A percentile compares a stretch with the other conserved stretches of the same genome.
Conservation (phyloP, 371 early-diverging fungal species). For the Syncephalastrum racemosum region DNA sequence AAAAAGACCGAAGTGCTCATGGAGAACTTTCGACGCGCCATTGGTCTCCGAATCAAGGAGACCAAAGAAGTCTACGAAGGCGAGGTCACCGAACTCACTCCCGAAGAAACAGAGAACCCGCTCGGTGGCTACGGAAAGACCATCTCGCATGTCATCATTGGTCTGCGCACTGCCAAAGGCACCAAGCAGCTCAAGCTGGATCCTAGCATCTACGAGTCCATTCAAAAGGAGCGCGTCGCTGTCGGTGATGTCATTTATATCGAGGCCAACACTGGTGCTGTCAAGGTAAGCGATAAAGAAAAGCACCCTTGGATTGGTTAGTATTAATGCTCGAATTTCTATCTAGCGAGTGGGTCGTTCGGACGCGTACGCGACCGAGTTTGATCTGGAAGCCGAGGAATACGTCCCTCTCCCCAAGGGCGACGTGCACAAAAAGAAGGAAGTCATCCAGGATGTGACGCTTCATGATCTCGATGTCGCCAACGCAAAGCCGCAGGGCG, state of each 20-base stretch:
- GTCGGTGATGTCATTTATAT: slow-evolving; percentile 99
- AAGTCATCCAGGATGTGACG: slow-evolving; percentile 96
- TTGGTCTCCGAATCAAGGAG: slow-evolving; percentile 98
- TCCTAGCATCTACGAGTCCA: slow-evolving; percentile 94
- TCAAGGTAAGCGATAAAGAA: slow-evolving; percentile 66
- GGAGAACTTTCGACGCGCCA: slow-evolving; percentile 98
- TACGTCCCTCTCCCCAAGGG: slow-evolving; percentile 99
- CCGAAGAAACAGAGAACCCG: slow-evolving; percentile 95
- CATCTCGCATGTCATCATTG: slow-evolving; percentile 93
- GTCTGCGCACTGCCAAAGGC: slow-evolving; percentile 98
- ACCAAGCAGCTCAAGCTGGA: slow-evolving; percentile 98
- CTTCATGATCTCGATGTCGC: slow-evolving; percentile 99
- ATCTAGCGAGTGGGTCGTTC: slow-evolving; percentile 92
- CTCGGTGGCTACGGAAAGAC: slow-evolving; percentile 93
- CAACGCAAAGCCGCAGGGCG: slow-evolving; percentile 95
- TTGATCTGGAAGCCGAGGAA: slow-evolving; percentile 95
- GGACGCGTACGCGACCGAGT: slow-evolving; percentile 94
- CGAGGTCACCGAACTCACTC: slow-evolving; percentile 97
- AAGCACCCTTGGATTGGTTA: neutral
- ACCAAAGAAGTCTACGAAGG: slow-evolving; percentile 99
- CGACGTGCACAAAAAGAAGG: slow-evolving; percentile 98
- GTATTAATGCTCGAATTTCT: neutral
- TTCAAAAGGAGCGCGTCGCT: slow-evolving; percentile 96
- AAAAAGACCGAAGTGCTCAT: slow-evolving; percentile 99
- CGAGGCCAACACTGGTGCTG: slow-evolving; percentile 96